Base-by-base conservation (phyloP, 805 yeast species). In the Metschnikowia reukaufii region DNA sequence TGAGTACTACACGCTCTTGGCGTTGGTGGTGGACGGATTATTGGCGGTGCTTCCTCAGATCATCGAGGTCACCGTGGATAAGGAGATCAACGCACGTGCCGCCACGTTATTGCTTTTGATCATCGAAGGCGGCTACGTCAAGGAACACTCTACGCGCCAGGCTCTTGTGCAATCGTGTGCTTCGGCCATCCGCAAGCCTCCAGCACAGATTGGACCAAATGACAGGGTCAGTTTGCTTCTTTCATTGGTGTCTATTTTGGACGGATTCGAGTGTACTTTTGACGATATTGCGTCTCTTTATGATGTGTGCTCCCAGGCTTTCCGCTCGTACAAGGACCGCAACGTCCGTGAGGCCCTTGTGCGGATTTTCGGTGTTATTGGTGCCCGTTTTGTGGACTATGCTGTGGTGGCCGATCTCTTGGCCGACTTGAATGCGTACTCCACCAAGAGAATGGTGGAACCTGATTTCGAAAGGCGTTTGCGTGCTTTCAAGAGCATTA, bases 391-490 rank as follows among this genome's bases (percentile, higher is more conserved):
- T 45, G 56, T 60, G 1, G 73, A 70, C 2, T 56, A 66, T 15
- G 61, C 66, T 6, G 49, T 48, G 16, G 79, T 84, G 21, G 78
- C 84, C 1, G 56, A 59, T 0, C 62, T 89, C n/a, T 60, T 88
- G 12, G 66, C 66, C 1, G 89, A 82, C 32, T 68, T 92, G 50
- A 91, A 94, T 60, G 72, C 96, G 0, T 87, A 73, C 57, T 80
- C 90, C 0, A 60, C 62, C 1, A 78, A 67, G 30, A 74, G 88
- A 44, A 67, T 89, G 46, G 83, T 81, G 27, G 90, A 86, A 52
- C 83, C 86, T 36, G 96, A 94, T 65, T 92, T 84, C 63, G 92
- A 83, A 48, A 77, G 78, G 44, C 76, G 96, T 50, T 68, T 92
- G 38, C 70, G 74, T 4, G 88, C 92, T 0, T 92, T 80, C 63